Evolutionary conservation across 768 basidiomycete genomes (phyloP), one percentile per base, ranked within the genome.

Genomic region (Mycena epipterygia): DNA sequence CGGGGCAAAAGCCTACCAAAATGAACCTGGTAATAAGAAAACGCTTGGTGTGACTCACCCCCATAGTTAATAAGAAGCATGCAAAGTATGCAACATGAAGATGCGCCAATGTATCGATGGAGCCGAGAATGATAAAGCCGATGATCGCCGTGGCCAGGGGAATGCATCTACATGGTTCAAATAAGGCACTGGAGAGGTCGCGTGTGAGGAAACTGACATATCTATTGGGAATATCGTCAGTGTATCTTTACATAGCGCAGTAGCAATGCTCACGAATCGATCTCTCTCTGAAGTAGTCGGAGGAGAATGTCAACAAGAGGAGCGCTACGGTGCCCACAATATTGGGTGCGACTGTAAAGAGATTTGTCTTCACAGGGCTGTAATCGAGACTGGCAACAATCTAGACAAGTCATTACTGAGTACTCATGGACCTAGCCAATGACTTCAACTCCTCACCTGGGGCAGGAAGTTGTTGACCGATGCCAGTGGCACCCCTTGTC

Each of bases 401-500:
- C 64, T 73, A 19, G 23, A 29, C 1, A 32, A 19, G 12, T 83
- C n/a, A n/a, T 3, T 83, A 84, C 73, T 84, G 86, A 17, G 84
- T 37, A 27, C 30, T 21, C 27, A 84, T 6, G 86, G 78, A 60
- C 84, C 29, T 85, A 84, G 37, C 85, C 85, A 51, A 57, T 29
- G 30, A 52, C 6, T 27, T 42, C 17, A 17, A 21, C 6, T 2
- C 9, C 39, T 46, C n/a, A 69, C 72, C 62, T 88, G 86, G 0
- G 86, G 86, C 17, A 89, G 78, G 75, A 88, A 88, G 70, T 87
- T 87, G 74, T 87, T 86, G 63, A 87, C 87, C n/a, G 84, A 85
- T 2, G 85, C 84, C 11, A 86, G 77, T 2, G 86, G 86, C 8
- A 89, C 87, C 13, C 86, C 85, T 72, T 25, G 9, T 3, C 3